Evolutionary conservation across 2,329 filamentous ascomycete genomes (phyloP), one percentile per base, ranked within the genome.

Genomic region (Pseudopyricularia cyperi): DNA sequence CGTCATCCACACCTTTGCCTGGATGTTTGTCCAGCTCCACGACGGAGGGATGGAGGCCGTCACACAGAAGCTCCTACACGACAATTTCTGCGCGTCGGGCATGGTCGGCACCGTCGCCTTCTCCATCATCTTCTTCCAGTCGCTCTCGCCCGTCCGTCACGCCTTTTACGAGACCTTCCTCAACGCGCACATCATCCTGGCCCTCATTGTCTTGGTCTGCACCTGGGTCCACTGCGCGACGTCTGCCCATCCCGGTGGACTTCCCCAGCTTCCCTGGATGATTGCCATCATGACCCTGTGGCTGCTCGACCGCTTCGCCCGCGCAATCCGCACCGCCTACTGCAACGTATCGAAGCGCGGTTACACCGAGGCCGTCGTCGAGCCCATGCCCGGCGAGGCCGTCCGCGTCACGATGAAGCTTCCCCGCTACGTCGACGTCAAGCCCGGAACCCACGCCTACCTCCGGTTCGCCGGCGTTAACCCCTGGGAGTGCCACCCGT

Each of bases 91-190:
- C 54, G 66, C 68, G 30, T 83, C 74, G 8, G 73, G 70, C 22
- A 68, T 57, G 3, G 50, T 83, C 26, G 83, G 76, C 46, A 76
- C 72, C 2, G 64, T 78, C 48, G 75, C 78, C 35, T 77, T 95
- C 63, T 59, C 79, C 39, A 63, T 86, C 46, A 72, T 97, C 46
- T 62, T 86, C 52, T 61, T 95, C 50, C 72, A 84, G 28, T 84
- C 89, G 9, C 71, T 86, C 52, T 91, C 89, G 2, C 85, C 89
- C 0, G 63, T 98, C 50, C 83, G 93, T 55, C 91, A 96, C 66
- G 89, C 90, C 37, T 96, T 95, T 65, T 98, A 98, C 71, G 93
- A 98, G 70, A 94, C 89, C 1, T 98, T 98, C 70, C 77, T 97
- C 60, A 88, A 87, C 63, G 68, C 85, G 30, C 93, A 97, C 69